These are phyloP conservation scores for Pestalotiopsis sp. DNA, from an alignment of 2,329 filamentous ascomycete species.

Conservation along the genomic window DNA sequence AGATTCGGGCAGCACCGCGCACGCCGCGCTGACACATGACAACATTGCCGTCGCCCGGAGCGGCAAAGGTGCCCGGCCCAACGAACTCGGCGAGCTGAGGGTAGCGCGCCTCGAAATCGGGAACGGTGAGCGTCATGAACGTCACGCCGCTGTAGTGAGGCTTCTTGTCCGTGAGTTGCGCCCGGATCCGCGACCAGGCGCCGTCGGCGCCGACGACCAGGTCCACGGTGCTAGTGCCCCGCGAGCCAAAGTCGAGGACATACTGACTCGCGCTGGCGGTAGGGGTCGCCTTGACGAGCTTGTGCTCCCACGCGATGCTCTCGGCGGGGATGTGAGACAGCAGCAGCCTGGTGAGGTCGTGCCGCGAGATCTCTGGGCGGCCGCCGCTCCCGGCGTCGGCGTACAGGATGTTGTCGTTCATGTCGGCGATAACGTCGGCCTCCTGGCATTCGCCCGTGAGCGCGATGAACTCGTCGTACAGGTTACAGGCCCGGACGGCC, in stretches of 20 bases:
- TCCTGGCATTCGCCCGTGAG: constrained; percentile 7
- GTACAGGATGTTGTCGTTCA: neutral
- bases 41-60: constrained; percentile 1
- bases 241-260: constrained; percentile 26
- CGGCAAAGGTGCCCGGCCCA: constrained; percentile 1
- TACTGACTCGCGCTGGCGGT: constrained; percentile 5
- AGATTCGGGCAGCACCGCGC: constrained; percentile 29
- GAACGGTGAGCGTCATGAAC: constrained; percentile 1
- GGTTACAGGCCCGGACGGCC: constrained; percentile 28
- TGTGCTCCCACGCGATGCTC: constrained; percentile 6
- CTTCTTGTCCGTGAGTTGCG: constrained; percentile 16
- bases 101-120: neutral
- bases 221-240: constrained; percentile 23
- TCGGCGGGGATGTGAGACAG: neutral
- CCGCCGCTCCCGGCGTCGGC: neutral
- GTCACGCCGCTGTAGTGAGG: constrained; percentile 5
- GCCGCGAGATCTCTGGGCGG: constrained; percentile 6
- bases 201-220: constrained; percentile 41
- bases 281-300: neutral
- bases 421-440: neutral
- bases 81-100: constrained; percentile 10
- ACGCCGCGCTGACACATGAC: constrained; percentile 4
- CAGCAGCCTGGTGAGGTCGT: constrained; percentile 2
- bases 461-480: constrained; percentile 26
- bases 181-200: constrained; percentile 37